Evolutionary conservation across 1,284 basidiomycete genomes (phyloP).

Genomic region (Xerocomus minutiporus): DNA sequence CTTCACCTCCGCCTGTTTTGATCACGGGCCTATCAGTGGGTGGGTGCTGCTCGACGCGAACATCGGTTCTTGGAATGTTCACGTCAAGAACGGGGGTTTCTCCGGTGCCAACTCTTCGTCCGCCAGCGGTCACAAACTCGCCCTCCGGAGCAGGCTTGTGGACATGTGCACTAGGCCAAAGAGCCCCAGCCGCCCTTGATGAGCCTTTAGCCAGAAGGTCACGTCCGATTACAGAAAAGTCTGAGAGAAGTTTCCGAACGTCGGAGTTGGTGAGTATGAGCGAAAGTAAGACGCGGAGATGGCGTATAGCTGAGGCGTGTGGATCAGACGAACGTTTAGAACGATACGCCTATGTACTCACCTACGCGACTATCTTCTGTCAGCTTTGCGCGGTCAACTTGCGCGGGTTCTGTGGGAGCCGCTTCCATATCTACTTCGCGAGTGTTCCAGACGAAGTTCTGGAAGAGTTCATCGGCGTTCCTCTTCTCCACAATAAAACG

Average conservation of each 20-base stretch:
- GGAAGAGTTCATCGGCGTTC: slow-evolving; percentile 87
- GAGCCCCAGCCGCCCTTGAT: slow-evolving; percentile 65
- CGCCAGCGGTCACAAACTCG: slow-evolving; percentile 52
- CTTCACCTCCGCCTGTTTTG: slow-evolving; percentile 30
- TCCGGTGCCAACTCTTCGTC: slow-evolving; percentile 39
- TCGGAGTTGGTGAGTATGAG: slow-evolving; percentile 90
- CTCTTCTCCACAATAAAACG: slow-evolving; percentile 71
- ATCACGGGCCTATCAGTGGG: slow-evolving; percentile 36
- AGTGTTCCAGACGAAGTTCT: slow-evolving; percentile 80
- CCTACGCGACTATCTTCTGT: slow-evolving; percentile 60
- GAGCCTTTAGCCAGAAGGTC: slow-evolving; percentile 81
- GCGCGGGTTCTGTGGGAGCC: slow-evolving; percentile 41
- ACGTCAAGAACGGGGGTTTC: slow-evolving; percentile 52
- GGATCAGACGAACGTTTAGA: slow-evolving; percentile 1
- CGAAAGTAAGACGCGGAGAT: slow-evolving; percentile 80
- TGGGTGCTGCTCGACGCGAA: slow-evolving; percentile 46
- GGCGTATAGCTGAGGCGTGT: slow-evolving; percentile 57
- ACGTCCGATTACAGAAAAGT: slow-evolving; percentile 79
- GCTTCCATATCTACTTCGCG: slow-evolving; percentile 49
- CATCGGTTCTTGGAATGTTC: slow-evolving; percentile 42
- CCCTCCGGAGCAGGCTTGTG: slow-evolving; percentile 69
- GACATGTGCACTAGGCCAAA: slow-evolving; percentile 65
- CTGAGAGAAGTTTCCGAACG: slow-evolving; percentile 82
- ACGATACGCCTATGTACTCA: slow-evolving; percentile 22
- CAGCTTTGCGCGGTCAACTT: slow-evolving; percentile 54